phyloP scores from a whole-genome alignment of 805 yeast genomes.

The Wickerhamiella occidentalis region DNA sequence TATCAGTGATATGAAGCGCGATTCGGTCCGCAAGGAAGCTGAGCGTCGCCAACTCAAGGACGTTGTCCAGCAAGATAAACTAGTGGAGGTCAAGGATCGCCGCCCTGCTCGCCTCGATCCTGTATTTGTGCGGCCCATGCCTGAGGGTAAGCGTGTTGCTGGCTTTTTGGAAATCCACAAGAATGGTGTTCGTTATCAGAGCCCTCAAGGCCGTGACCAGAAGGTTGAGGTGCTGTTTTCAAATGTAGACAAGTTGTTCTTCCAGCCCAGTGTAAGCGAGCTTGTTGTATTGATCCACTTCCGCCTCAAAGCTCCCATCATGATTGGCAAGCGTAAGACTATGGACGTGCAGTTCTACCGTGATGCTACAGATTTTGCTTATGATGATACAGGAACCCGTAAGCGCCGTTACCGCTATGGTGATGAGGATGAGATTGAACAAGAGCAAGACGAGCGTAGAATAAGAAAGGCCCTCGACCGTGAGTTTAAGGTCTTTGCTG shows the following conservation, averaged over 20 bases:
- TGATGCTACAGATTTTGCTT: constrained; percentile 91
- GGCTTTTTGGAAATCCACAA: constrained; percentile 86
- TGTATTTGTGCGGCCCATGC: constrained; percentile 87
- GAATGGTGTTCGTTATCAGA: constrained; percentile 89
- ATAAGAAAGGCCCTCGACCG: constrained; percentile 82
- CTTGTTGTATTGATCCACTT: constrained; percentile 84
- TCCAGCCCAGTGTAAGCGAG: constrained; percentile 94
- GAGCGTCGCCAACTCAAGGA: constrained; percentile 89
- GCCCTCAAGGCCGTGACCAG: constrained; percentile 73
- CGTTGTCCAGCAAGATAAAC: constrained; percentile 81
- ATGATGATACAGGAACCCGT: constrained; percentile 94
- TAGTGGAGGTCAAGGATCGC: constrained; percentile 69
- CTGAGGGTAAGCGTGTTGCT: constrained; percentile 91
- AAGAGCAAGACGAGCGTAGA: constrained; percentile 95
- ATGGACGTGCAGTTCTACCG: constrained; percentile 92
- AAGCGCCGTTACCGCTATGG: constrained; percentile 81
- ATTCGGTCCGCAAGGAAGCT: constrained; percentile 76
- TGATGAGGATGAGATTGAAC: constrained; percentile 96
- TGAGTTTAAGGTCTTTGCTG: constrained; percentile 82
- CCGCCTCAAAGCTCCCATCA: constrained; percentile 81
- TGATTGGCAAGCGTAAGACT: constrained; percentile 92
- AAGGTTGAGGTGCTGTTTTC: constrained; percentile 77
- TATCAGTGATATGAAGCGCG: constrained; percentile 85
- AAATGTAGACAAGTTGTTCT: constrained; percentile 84
- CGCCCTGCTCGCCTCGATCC: constrained; percentile 79